Percentiles rank a stretch among this genome's conserved stretches.
Conservation (phyloP, 148 eudicot species). For the Fagopyrum tataricum region DNA sequence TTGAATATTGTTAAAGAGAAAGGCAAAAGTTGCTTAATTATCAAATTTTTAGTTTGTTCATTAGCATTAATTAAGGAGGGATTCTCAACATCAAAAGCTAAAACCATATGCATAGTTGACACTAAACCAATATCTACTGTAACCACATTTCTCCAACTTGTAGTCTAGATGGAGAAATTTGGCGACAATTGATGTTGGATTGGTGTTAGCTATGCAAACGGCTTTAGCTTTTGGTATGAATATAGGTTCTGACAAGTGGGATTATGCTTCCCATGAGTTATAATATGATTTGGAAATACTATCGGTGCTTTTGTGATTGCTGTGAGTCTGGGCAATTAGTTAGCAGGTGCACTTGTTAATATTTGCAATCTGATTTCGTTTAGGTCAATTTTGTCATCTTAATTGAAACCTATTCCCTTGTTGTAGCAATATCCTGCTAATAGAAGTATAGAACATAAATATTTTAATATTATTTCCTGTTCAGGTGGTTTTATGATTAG, state of each 20-base stretch:
- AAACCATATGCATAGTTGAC: no score
- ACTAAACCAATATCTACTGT: no score
- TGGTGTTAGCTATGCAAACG: neutral
- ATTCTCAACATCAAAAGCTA: neutral
- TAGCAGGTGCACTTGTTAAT: neutral
- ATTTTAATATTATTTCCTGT: neutral
- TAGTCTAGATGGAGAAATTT: neutral
- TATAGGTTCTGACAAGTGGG: neutral
- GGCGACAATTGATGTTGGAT: neutral
- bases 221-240: neutral
- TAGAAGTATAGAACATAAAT: neutral
- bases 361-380: neutral
- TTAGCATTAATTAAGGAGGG: neutral
- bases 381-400: neutral
- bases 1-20: neutral
- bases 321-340: neutral
- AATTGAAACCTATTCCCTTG: neutral
- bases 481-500: neutral
- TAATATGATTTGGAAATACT: neutral
- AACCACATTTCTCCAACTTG: neutral
- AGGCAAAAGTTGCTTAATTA: neutral
- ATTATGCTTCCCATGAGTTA: neutral
- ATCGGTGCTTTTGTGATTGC: neutral
- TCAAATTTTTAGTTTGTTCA: neutral
- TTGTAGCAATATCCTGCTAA: neutral